Conservation (phyloP, 1,284 basidiomycete genomes). For the Boletus sp. region DNA sequence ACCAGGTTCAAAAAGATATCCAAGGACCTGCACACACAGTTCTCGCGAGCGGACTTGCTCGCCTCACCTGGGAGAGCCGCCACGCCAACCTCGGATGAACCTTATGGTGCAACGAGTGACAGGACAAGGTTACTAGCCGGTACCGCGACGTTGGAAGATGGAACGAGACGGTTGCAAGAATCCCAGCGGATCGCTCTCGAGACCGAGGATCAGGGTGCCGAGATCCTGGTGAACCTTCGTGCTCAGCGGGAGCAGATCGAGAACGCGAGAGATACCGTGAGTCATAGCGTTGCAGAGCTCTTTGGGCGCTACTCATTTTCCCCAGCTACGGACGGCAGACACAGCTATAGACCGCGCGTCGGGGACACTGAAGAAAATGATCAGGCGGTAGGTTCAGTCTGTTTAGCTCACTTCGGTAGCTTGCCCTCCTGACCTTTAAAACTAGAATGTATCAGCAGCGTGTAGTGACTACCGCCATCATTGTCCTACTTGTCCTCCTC, state of each 20-base stretch:
- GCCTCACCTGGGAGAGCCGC: conserved; percentile 47
- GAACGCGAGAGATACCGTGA: conserved; percentile 87
- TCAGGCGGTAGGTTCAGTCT: conserved; percentile 58
- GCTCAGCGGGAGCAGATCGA: conserved; percentile 95
- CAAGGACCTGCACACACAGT: conserved; percentile 62
- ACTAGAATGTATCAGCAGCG: conserved; percentile 83
- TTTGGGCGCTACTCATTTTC: conserved; percentile 14
- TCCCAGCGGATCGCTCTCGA: conserved; percentile 93
- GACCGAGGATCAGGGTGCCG: conserved; percentile 95
- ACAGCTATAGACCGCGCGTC: conserved; percentile 73
- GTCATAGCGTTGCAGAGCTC: conserved; percentile 31
- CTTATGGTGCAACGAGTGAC: conserved; percentile 70
- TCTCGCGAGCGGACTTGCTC: conserved; percentile 65
- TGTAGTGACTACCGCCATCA: conserved; percentile 69
- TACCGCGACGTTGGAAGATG: conserved; percentile 76
- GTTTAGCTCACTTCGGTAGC: conserved; percentile 6
- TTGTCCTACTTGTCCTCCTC: conserved; percentile 68
- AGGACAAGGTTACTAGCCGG: conserved; percentile 80
- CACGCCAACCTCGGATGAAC: conserved; percentile 74
- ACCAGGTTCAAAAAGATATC: conserved; percentile 78
- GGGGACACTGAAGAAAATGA: conserved; percentile 77
- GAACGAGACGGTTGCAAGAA: conserved; percentile 82
- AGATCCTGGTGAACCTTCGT: conserved; percentile 87
- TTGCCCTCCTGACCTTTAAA: conserved; percentile 31
- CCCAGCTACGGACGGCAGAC: conserved; percentile 70